Percentiles rank a stretch among this genome's conserved stretches.
These are phyloP conservation scores for Colletotrichum incanum DNA, from an alignment of 2,329 filamentous ascomycete species.

Conservation along the genomic window DNA sequence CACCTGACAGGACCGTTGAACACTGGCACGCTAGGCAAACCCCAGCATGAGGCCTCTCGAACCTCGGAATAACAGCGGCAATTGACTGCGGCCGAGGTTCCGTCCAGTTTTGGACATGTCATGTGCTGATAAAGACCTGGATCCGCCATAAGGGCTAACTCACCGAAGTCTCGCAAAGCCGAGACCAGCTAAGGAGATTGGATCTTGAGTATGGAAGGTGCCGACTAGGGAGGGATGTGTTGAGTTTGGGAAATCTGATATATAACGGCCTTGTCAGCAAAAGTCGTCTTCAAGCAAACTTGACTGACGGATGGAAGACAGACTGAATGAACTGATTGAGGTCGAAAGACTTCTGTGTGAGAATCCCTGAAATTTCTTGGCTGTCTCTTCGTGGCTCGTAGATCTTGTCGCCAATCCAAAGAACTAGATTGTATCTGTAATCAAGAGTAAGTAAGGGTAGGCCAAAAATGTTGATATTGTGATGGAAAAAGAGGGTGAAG, in stretches of 20 bases:
- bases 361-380: background rate
- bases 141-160: background rate
- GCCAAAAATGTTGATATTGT: background rate
- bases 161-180: background rate
- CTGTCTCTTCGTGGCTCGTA: background rate
- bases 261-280: background rate
- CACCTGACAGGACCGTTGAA: constrained; percentile 4
- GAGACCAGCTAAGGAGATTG: background rate
- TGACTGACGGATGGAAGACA: background rate
- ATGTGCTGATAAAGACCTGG: background rate
- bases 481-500: background rate
- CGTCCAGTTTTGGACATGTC: background rate
- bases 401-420: background rate
- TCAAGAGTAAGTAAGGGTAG: constrained; percentile 7
- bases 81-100: background rate
- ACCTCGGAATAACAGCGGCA: background rate
- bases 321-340: background rate
- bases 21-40: background rate
- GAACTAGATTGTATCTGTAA: constrained; percentile 13
- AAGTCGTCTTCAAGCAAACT: background rate
- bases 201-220: background rate
- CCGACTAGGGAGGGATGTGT: background rate
- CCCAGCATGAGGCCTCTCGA: background rate
- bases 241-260: background rate
- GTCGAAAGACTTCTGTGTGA: background rate